A percentile compares a stretch with the other conserved stretches of the same genome.
Conservation (phyloP, 2,329 filamentous ascomycete genomes). For the Penicillium nordicum region DNA sequence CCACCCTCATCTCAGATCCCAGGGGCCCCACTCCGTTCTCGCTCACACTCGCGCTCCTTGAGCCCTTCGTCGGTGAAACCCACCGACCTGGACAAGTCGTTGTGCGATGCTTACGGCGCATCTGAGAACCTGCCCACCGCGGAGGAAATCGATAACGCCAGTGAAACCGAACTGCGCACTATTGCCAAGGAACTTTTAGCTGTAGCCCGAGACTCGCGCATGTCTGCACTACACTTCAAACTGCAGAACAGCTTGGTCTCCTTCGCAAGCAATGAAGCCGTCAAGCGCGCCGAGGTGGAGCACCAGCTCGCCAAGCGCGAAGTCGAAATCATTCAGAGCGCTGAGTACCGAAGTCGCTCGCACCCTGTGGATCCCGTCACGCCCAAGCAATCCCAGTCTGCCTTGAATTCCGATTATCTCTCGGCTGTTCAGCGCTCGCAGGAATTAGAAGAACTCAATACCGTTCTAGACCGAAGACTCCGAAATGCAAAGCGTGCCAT, state of each 20-base stretch:
- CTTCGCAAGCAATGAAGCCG: slow-evolving; percentile 78
- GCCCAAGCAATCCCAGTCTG: slow-evolving; percentile 40
- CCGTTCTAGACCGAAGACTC: slow-evolving; percentile 61
- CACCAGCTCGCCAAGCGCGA: slow-evolving; percentile 87
- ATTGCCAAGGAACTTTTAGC: slow-evolving; percentile 54
- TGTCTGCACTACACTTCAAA: slow-evolving; percentile 85
- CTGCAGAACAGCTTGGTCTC: slow-evolving; percentile 81
- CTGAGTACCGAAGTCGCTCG: slow-evolving; percentile 66
- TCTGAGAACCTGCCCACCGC: slow-evolving; percentile 46
- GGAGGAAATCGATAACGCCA: slow-evolving; percentile 53
- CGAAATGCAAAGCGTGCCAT: slow-evolving; percentile 74
- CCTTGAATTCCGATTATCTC: slow-evolving; percentile 54
- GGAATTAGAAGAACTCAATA: slow-evolving; percentile 63
- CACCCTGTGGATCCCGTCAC: slow-evolving; percentile 46
- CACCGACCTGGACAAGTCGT: slow-evolving; percentile 46
- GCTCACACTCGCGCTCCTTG: slow-evolving; percentile 31
- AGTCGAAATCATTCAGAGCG: slow-evolving; percentile 75
- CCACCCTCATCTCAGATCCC: slow-evolving; percentile 61
- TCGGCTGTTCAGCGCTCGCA: slow-evolving; percentile 59
- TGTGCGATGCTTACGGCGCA: slow-evolving; percentile 42
- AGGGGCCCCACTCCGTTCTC: slow-evolving; percentile 43
- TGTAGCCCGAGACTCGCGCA: slow-evolving; percentile 65
- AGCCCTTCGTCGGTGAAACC: slow-evolving; percentile 44
- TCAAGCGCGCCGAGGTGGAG: slow-evolving; percentile 84
- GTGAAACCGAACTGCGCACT: slow-evolving; percentile 50